Conservation (phyloP, 371 early-diverging fungal genomes). For the Smittium mucronatum region DNA sequence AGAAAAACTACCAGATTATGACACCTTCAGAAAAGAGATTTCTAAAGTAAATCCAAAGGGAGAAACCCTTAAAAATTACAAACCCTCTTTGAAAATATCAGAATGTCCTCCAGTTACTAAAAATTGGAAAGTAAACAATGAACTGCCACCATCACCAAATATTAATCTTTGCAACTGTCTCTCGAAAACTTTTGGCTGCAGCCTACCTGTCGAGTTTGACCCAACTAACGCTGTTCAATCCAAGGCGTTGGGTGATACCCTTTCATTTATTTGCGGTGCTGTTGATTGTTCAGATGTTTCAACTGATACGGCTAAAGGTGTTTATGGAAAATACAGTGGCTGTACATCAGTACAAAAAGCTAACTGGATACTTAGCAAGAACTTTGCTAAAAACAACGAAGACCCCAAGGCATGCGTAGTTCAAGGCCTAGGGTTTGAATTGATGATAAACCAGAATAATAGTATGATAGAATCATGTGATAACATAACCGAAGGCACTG, state of each 20-base stretch:
- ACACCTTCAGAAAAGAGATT: constrained; percentile 24
- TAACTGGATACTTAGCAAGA: background rate
- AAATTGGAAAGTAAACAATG: constrained; percentile 42
- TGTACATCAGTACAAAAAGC: constrained; percentile 18
- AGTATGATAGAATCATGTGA: background rate
- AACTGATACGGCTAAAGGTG: constrained; percentile 21
- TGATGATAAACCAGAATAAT: background rate
- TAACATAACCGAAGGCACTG: background rate
- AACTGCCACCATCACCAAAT: constrained; percentile 56
- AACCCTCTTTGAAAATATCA: constrained; percentile 32
- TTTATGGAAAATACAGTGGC: constrained; percentile 24
- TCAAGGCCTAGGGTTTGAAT: background rate
- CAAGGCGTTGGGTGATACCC: constrained; percentile 17
- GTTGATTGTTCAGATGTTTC: constrained; percentile 25
- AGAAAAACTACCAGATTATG: constrained; percentile 24
- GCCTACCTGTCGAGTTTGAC: constrained; percentile 15
- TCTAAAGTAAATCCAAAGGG: constrained; percentile 20
- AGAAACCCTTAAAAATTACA: constrained; percentile 33
- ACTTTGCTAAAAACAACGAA: background rate
- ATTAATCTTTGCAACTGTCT: constrained; percentile 52
- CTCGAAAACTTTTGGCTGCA: constrained; percentile 46
- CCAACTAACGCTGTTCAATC: constrained; percentile 11
- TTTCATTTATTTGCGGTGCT: constrained; percentile 26
- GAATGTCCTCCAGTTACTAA: constrained; percentile 41
- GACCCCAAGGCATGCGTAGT: background rate